Evolutionary conservation across 225 moss, liverwort and hornwort species (phyloP).

Genomic region (Pseudoscleropodium purum): DNA sequence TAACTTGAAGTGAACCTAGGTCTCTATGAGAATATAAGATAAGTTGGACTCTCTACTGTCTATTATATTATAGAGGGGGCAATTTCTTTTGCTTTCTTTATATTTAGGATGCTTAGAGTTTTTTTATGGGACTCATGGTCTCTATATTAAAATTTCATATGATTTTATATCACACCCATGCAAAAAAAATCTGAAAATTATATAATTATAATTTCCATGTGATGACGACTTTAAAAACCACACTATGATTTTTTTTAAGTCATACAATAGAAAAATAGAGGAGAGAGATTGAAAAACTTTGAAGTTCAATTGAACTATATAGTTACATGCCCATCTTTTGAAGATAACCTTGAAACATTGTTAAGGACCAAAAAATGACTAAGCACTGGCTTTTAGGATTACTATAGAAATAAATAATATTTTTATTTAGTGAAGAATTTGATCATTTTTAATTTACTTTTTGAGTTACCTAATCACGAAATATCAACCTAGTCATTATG

Average conservation of each 20-base stretch:
- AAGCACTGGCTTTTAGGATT: background rate
- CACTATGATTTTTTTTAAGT: background rate
- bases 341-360: background rate
- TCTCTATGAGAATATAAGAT: background rate
- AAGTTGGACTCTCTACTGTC: background rate
- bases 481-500: rapidly evolving
- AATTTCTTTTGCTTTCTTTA: background rate
- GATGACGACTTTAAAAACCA: no score
- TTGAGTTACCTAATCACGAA: background rate
- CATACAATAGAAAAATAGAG: background rate
- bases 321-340: background rate
- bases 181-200: no score
- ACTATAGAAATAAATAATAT: background rate
- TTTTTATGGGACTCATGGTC: background rate
- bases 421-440: background rate
- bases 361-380: background rate
- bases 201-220: no score
- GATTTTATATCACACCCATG: no score
- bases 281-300: background rate
- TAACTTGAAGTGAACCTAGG: background rate
- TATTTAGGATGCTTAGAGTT: rapidly evolving
- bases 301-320: background rate
- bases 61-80: rapidly evolving
- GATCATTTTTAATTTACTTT: background rate
- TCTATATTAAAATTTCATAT: background rate